These are phyloP conservation scores for Neonothopanus nambi DNA, from an alignment of 1,284 basidiomycete genomes.

Conservation along the genomic window DNA sequence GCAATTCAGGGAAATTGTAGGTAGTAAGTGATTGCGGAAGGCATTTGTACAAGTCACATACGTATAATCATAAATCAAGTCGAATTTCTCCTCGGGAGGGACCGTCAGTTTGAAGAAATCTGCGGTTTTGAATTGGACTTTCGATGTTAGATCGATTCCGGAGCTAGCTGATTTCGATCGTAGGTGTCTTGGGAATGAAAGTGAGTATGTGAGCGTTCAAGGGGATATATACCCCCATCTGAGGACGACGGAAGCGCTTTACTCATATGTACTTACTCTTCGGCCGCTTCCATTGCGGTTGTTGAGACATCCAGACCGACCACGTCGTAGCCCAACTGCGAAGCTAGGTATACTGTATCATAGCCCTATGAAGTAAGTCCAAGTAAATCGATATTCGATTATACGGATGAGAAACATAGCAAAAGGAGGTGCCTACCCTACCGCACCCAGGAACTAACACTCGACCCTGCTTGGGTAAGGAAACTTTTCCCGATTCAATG, in stretches of 20 bases:
- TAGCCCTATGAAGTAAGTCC: no score
- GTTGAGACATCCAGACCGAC: slow-evolving; percentile 59
- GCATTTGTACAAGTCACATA: slow-evolving; percentile 36
- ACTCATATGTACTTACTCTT: slow-evolving; percentile 37
- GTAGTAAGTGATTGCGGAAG: not conserved
- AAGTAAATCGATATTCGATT: no score
- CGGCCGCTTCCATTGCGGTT: slow-evolving; percentile 53
- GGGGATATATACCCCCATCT: not conserved
- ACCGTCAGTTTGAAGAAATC: slow-evolving; percentile 56
- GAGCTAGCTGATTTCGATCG: slow-evolving; percentile 44
- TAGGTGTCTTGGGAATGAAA: not conserved
- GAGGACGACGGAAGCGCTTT: not conserved
- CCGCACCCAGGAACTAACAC: slow-evolving; percentile 78
- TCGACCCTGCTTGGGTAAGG: slow-evolving; percentile 51
- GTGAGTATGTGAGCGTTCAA: not conserved
- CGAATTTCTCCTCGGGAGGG: slow-evolving; percentile 44
- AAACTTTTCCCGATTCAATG: slow-evolving; percentile 46
- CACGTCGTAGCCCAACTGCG: slow-evolving; percentile 46
- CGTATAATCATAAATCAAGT: slow-evolving; percentile 72
- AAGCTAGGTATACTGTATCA: slow-evolving; percentile 58
- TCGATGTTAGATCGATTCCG: slow-evolving; percentile 35
- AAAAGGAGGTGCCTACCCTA: slow-evolving; percentile 40
- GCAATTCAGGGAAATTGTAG: not conserved
- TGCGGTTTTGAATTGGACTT: slow-evolving; percentile 38
- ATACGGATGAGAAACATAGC: not conserved